A percentile compares a stretch with the other conserved stretches of the same genome.
Conservation (phyloP, 495 filamentous ascomycete genomes). For the Cudoniella acicularis region DNA sequence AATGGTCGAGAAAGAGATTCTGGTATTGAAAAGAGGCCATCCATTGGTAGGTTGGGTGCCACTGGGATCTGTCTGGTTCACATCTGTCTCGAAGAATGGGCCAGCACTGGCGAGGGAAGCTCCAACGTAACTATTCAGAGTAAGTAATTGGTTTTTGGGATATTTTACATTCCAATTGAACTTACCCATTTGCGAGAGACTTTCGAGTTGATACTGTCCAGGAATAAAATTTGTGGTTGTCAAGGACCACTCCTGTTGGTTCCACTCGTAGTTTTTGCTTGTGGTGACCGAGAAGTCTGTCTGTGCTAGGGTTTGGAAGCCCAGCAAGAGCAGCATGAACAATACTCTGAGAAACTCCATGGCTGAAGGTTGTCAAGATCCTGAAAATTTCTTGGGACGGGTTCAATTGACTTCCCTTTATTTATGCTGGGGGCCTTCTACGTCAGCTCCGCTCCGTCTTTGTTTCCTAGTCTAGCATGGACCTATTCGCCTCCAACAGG, state of each 20-base stretch:
- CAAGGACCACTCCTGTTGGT: conserved; percentile 59
- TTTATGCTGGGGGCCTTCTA: too few relatives aligned
- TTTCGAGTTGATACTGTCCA: conserved; percentile 61
- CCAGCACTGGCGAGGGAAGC: conserved; percentile 56
- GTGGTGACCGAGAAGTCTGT: conserved; percentile 23
- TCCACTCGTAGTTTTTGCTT: conserved; percentile 44
- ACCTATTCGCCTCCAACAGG: too few relatives aligned
- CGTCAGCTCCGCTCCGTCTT: too few relatives aligned
- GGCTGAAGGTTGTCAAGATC: background rate
- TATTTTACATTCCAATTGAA: background rate
- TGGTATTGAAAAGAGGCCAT: conserved; percentile 66
- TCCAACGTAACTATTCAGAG: conserved; percentile 36
- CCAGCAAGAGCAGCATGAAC: conserved; percentile 1
- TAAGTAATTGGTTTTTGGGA: background rate
- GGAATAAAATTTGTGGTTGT: conserved; percentile 51
- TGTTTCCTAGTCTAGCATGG: too few relatives aligned
- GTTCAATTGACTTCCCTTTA: background rate
- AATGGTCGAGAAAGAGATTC: conserved; percentile 71
- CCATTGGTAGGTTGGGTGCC: conserved; percentile 56
- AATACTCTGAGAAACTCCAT: background rate
- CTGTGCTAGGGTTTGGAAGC: conserved; percentile 8
- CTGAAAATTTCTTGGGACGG: background rate
- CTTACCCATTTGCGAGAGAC: conserved; percentile 54
- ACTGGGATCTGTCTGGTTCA: conserved; percentile 26
- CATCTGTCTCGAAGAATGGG: conserved; percentile 67